Base-by-base conservation (phyloP, 441 rosid species). In the Populus trichocarpa region DNA sequence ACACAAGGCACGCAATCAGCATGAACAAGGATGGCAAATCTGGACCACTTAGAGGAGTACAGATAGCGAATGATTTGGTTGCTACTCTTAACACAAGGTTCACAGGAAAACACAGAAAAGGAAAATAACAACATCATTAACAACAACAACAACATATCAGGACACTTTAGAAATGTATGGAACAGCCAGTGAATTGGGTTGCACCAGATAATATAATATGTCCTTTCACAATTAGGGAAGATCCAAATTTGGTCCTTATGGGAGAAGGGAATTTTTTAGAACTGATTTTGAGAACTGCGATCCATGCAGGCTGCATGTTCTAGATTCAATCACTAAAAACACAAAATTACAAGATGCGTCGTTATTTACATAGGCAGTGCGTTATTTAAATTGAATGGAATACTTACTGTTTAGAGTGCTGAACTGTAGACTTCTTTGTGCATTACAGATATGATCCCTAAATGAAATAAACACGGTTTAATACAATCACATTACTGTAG, bases 371-470 rank as follows among this genome's bases (percentile, higher is more conserved):
- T 46, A 13, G 18, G 53, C 16, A 4, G 16, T 46, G 53, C 0
- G 57, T 46, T 46, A 25, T 63, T 18, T n/a, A n/a, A 14, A 46
- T 46, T 13, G 6, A 46, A 46, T 13, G 57, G 57, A 69, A 35
- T 67, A 83, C 99, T 95, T 88, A 97, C 99, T 88, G 85, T 90
- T 93, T 53, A 95, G 81, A 75, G 90, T 83, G 82, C 84, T 90
- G 81, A 94, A 95, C 85, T 93, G 98, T 85, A 97, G 81, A 86
- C 78, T 93, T 75, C 98, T 90, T 84, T 90, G 99, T 84, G 87
- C 92, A 72, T 80, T 90, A 82, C 96, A 92, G 70, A 97, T 95
- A 75, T 88, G 86, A 84, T 97, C 99, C 99, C 99, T 95, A 87
- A 70, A 85, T 46, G 76, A 66, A 75, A 74, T 35, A 73, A 40